Evolutionary conservation across 2,329 filamentous ascomycete species (phyloP), one percentile per base, ranked within the genome.

Genomic region (Pseudodiploospora longispora): DNA sequence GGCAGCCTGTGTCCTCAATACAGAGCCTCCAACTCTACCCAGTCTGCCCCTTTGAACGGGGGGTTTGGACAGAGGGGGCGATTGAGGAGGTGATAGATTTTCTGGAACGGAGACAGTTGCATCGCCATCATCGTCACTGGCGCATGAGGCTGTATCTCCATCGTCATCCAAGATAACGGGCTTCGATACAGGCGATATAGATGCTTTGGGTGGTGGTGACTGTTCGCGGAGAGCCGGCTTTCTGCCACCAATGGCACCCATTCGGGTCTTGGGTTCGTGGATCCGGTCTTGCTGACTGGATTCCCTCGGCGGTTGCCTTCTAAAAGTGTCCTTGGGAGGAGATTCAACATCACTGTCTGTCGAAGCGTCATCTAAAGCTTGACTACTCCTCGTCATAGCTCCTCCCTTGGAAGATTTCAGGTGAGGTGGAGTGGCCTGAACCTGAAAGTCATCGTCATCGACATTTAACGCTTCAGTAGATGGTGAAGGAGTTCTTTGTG

Each of bases 401-500:
- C 47, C 50, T 28, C 56, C 63, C 36, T 52, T 48, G 30, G 54
- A 52, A 9, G 61, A 52, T 38, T 49, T 51, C 35, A 67, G 56
- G 36, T 60, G 61, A 10, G 68, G 65, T 3, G 72, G 72, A 2
- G 72, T 74, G 19, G 64, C 59, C 47, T 75, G 74, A 6, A 75
- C 61, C 49, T 77, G 68, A 39, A 76, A 77, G 44, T 74, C 73
- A 37, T 69, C 69, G n/a, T 70, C 69, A 8, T 71, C 66, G 4
- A 62, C 62, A 19, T 62, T 56, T n/a, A 50, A 48, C 5, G 51
- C 50, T 5, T 50, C 48, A 9, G 55, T 47, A 7, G 47, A 38
- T 10, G 50, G 47, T 4, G 53, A 47, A 1, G 54, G 42, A 1
- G 47, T 43, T 10, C 37, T 49, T 38, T 41, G 37, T 6, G 31